These are phyloP conservation scores for Haematococcus lacustris DNA, from an alignment of 139 green algal species.

Conservation along the genomic window DNA sequence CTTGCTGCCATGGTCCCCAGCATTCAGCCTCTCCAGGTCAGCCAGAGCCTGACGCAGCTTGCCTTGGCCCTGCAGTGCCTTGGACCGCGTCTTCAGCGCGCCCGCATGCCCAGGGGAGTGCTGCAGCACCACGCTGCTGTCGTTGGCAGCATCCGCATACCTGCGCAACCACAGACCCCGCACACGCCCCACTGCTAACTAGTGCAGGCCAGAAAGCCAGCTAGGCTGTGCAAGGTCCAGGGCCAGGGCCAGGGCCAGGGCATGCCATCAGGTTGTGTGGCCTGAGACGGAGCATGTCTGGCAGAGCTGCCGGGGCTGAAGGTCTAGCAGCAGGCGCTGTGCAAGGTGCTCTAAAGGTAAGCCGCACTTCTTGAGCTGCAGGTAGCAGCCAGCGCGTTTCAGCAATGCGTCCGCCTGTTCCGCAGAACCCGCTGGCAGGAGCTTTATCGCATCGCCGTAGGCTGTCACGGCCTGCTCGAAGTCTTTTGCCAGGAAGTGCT, in stretches of 20 bases:
- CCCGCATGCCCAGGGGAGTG: no score
- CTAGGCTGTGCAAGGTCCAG: no score
- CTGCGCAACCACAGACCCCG: no score
- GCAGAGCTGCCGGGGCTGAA: neutral
- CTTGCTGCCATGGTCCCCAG: no score
- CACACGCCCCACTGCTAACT: no score
- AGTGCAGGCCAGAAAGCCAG: no score
- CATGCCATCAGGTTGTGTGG: neutral
- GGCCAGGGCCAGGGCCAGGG: neutral
- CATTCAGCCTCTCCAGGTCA: no score
- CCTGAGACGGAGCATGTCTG: neutral
- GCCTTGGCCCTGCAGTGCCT: no score
- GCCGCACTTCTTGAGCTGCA: slow-evolving; percentile 54
- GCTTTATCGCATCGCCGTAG: slow-evolving; percentile 66
- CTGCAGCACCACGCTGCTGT: no score
- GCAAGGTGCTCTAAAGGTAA: neutral
- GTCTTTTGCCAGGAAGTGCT: slow-evolving; percentile 62
- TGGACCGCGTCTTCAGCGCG: no score
- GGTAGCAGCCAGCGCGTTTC: slow-evolving; percentile 78
- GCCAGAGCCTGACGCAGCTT: no score
- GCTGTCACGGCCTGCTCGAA: slow-evolving; percentile 58
- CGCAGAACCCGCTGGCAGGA: slow-evolving; percentile 30
- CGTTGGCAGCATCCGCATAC: no score
- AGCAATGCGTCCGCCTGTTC: slow-evolving; percentile 62
- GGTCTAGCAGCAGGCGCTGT: neutral